Percentiles rank a stretch among this genome's conserved stretches.
phyloP scores from a whole-genome alignment of 306 rosid species.

The Macrotyloma uniflorum region DNA sequence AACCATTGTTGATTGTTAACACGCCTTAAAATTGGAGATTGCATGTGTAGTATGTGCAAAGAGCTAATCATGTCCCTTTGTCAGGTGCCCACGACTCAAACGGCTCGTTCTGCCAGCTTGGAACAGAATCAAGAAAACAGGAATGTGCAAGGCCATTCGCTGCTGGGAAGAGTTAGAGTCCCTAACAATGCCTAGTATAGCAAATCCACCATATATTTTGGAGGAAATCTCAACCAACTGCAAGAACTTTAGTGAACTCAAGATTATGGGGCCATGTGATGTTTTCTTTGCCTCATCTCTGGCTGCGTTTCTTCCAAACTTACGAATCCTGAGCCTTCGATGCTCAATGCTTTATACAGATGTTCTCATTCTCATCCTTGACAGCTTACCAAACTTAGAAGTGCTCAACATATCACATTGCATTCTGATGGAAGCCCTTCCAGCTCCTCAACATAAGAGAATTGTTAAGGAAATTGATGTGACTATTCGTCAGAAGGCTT shows the following conservation, averaged over 20 bases:
- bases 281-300: constrained; percentile 53
- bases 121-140: constrained; percentile 78
- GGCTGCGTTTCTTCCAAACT: constrained; percentile 55
- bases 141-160: constrained; percentile 74
- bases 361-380: constrained; percentile 58
- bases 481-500: constrained; percentile 55
- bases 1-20: not conserved
- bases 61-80: constrained; percentile 25
- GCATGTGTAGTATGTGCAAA: not conserved
- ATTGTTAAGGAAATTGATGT: constrained; percentile 52
- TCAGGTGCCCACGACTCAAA: constrained; percentile 63
- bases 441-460: constrained; percentile 48
- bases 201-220: constrained; percentile 65
- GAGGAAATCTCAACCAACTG: constrained; percentile 68
- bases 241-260: constrained; percentile 66
- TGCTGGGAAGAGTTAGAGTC: constrained; percentile 77
- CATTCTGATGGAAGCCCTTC: constrained; percentile 52
- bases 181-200: constrained; percentile 78
- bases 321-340: constrained; percentile 75
- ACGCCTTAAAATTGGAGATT: constrained; percentile 24
- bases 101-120: constrained; percentile 83
- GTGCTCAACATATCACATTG: constrained; percentile 81
- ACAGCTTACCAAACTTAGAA: constrained; percentile 55
- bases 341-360: constrained; percentile 60
- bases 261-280: constrained; percentile 87